Base-by-base conservation (phyloP, 2,329 filamentous ascomycete genomes). In the Fusarium beomiforme region DNA sequence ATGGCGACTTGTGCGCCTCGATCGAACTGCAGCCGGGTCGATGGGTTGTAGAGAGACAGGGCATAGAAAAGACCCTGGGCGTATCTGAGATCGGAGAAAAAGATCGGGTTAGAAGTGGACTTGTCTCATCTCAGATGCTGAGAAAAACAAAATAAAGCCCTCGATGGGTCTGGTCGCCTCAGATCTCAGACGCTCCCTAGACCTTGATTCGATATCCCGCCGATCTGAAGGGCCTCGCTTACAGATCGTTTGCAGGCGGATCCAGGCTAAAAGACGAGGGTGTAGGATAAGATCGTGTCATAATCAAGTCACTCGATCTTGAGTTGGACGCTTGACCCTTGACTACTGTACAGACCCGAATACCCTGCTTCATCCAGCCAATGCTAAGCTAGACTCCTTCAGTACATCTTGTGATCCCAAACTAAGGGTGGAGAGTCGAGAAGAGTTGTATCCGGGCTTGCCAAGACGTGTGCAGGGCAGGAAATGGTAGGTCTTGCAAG, bases 51-150 rank as follows among this genome's bases (percentile, higher is more conserved):
- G 6, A 59, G 44, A 36, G 51, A 65, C 44, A 59, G 44, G 63
- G 44, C 39, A 47, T 23, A 46, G 11, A 17, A 21, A 24, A 55
- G 42, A 56, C 37, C 47, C 26, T 34, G 17, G 26, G 14, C 13
- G 14, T 41, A 63, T 44, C 60, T 65, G 26, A 49, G 37, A 42
- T 68, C 64, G 64, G 64, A 67, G 64, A 68, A 63, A 67, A 63
- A 23, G 49, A 67, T 68, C 56, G 64, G 29, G 29, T 13, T 41
- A 24, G 43, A 37, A 39, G 29, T 51, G 37, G 56, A 54, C 33
- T 51, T 50, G 49, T 67, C 64, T 57, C 42, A 41, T 63, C 9
- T 67, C 43, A 47, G 14, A 36, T 43, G 31, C 49, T 44, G 31
- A 19, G 26, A 62, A 37, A 44, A 11, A 43, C n/a, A 47, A 23